Conservation (phyloP, 2,329 filamentous ascomycete genomes). For the Apiospora arundinis region DNA sequence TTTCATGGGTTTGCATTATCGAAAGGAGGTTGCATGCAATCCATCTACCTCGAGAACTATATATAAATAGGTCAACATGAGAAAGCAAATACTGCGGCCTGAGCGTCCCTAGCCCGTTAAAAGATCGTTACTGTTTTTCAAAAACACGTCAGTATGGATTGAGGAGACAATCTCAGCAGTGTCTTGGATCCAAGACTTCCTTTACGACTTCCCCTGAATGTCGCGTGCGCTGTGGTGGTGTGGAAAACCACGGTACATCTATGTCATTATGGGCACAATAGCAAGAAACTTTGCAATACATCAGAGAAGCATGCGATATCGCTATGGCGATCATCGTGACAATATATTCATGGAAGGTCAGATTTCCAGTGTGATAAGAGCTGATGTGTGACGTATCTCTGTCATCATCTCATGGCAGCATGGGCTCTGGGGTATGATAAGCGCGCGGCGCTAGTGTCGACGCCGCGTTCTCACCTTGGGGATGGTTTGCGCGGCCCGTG, state of each 20-base stretch:
- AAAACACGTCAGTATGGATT: neutral
- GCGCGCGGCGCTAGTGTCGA: slow-evolving; percentile 2
- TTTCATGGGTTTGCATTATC: no score
- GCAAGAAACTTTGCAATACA: neutral
- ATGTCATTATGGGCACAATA: neutral
- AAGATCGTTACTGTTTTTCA: neutral
- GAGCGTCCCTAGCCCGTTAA: neutral
- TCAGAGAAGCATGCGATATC: neutral
- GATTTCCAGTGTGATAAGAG: neutral
- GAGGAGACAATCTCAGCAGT: neutral
- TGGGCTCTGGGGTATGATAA: neutral
- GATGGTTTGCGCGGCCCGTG: slow-evolving; percentile 12
- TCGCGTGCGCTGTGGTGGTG: neutral
- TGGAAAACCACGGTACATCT: neutral
- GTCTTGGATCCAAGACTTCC: neutral
- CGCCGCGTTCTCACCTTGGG: neutral
- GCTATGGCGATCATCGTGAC: neutral
- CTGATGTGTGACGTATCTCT: slow-evolving; percentile 2
- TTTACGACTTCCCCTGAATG: neutral
- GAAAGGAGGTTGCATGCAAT: neutral
- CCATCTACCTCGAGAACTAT: neutral
- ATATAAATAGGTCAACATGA: neutral
- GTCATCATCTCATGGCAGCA: neutral
- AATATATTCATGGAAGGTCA: neutral
- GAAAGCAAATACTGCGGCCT: neutral